Evolutionary conservation across 2,329 filamentous ascomycete species (phyloP), one percentile per base, ranked within the genome.

Genomic region (Pyrenophora teres): DNA sequence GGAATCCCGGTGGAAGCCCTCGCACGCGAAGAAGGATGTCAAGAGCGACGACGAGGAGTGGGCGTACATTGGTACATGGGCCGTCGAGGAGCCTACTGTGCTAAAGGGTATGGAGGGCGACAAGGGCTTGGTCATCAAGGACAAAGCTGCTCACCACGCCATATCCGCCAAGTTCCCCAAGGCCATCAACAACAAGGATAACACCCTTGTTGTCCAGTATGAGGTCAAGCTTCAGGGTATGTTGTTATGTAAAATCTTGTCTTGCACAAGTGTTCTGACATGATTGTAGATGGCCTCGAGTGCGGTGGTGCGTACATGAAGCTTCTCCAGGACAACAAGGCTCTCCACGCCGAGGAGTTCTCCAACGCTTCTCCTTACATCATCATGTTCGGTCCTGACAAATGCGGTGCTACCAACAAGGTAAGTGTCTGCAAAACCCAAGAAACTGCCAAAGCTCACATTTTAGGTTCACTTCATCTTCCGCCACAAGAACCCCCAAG

Each of bases 401-500:
- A 97, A 88, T 99, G 94, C 77, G 94, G 94, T 77, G 85, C 91
- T 75, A 97, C 91, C 78, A 99, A 99, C 88, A 97, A 97, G 88
- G 90, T 95, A 77, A 51, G 73, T 3, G 4, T 6, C 6, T 2
- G 7, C 40, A 7, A n/a, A 4, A 4, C 32, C 15, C 27, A 18
- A 3, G 45, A 47, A 59, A 49, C 40, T 44, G 27, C 33, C 39
- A 39, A 40, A 43, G 27, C 60, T 72, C 44, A 74, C 50, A 41
- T 25, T 39, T 31, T 45, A 84, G 81, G 85, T 87, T 56, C 85
- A 87, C 78, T 96, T 99, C 81, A 99, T 99, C 78, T 96, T 99
- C 87, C 94, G 95, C 80, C 94, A 99, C 89, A 99, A 97, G 90
- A 99, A 97, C 86, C 94, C 94, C 94, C 74, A 97, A 96, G 89